Evolutionary conservation across 371 early-diverging fungal genomes (phyloP), one percentile per base, ranked within the genome.

Genomic region (Mucor sp.): DNA sequence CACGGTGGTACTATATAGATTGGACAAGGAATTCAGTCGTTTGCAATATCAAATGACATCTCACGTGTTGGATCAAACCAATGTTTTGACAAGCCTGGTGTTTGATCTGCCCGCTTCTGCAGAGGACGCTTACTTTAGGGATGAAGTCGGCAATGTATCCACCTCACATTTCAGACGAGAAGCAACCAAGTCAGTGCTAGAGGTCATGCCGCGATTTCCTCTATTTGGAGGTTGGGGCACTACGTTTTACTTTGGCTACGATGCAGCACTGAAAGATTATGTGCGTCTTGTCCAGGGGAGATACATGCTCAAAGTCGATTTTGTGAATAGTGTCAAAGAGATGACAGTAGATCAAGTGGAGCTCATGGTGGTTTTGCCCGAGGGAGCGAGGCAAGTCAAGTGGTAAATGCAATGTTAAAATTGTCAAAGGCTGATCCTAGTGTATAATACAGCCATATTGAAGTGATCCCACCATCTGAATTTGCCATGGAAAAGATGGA

Each of bases 131-230:
- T 97, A 93, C 74, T 96, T 87, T 74, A 87, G 92, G n/a, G 99
- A 98, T 75, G 91, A 91, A 53, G 93, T 97, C 60, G 99, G 99
- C 39, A 97, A 98, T 75, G 95, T 98, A 35, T 96, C 97, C 6
- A 97, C 99, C 7, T 96, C 97, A 7, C 62, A 82, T 53, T 79
- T 91, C 71, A 72, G 74, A 33, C 60, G 78, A 23, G 89, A 86
- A 21, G 53, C 57, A 1, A 70, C 80, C 17, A 62, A 67, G 6
- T 77, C 87, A 14, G 67, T 89, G 4, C 74, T 97, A 65, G 82
- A 89, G 41, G 76, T 97, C n/a, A 67, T 73, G 28, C 96, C 97
- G 12, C 88, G 98, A 17, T 97, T 90, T 79, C 97, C 98, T 19
- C 66, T 97, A 5, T 93, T 89, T 75, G 99, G 99, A 61, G 95